Percentiles rank a stretch among this genome's conserved stretches.
phyloP scores from a whole-genome alignment of 2,329 filamentous ascomycete species.

The Fusarium continuum region DNA sequence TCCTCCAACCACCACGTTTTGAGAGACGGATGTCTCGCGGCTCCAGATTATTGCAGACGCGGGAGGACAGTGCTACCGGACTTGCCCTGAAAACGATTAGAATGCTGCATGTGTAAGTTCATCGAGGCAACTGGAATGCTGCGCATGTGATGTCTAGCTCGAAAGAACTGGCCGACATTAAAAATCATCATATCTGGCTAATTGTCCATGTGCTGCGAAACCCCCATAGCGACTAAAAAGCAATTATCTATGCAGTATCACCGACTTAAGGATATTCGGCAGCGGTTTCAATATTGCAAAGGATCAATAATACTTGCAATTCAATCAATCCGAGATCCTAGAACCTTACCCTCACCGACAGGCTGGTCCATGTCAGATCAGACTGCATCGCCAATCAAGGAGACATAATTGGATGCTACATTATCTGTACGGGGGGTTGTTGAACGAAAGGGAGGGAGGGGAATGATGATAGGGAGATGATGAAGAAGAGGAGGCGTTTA shows the following conservation, averaged over 20 bases:
- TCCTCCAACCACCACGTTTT: slow-evolving; percentile 19
- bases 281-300: not conserved
- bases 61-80: slow-evolving; percentile 7
- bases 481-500: slow-evolving; percentile 15
- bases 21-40: slow-evolving; percentile 22
- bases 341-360: slow-evolving; percentile 32
- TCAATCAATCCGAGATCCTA: slow-evolving; percentile 24
- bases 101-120: slow-evolving; percentile 25
- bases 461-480: slow-evolving; percentile 12
- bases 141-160: slow-evolving; percentile 26
- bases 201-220: not conserved
- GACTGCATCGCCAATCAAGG: slow-evolving; percentile 22
- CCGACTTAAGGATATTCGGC: slow-evolving; percentile 2
- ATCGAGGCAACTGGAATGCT: slow-evolving; percentile 25
- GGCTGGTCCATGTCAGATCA: slow-evolving; percentile 41
- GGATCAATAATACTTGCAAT: not conserved
- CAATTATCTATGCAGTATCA: not conserved
- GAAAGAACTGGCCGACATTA: no score
- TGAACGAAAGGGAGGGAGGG: not conserved
- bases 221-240: slow-evolving; percentile 3
- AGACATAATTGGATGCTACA: slow-evolving; percentile 8
- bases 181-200: slow-evolving; percentile 1
- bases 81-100: slow-evolving; percentile 22
- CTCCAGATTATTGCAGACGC: slow-evolving; percentile 21
- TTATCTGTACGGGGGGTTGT: slow-evolving; percentile 9